Conservation (phyloP, 2,329 filamentous ascomycete genomes). For the Fusarium sp. region DNA sequence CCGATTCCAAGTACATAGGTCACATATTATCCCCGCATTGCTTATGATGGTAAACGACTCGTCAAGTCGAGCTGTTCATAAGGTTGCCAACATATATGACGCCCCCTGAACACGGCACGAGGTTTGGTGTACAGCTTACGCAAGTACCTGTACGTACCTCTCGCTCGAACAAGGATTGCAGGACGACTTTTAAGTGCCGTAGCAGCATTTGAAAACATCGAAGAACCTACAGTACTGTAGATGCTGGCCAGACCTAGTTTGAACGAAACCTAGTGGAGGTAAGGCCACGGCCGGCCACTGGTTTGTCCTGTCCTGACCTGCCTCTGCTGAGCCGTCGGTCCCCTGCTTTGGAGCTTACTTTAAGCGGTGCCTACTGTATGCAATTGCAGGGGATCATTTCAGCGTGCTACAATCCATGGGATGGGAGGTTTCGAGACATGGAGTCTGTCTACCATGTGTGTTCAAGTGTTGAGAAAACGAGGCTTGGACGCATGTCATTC, state of each 20-base stretch:
- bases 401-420: conserved; percentile 9
- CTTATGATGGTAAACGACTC: not conserved
- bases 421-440: conserved; percentile 23
- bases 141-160: not conserved
- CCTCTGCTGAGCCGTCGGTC: not conserved
- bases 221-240: conserved; percentile 9
- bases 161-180: not conserved
- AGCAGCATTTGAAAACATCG: conserved; percentile 3
- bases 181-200: conserved; percentile 1
- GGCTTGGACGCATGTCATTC: conserved; percentile 23
- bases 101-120: conserved; percentile 2
- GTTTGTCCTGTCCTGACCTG: conserved; percentile 9
- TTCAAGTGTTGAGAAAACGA: not conserved
- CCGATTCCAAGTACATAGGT: not conserved
- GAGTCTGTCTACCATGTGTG: conserved; percentile 11
- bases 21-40: not conserved
- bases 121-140: not conserved
- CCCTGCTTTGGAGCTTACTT: conserved; percentile 10
- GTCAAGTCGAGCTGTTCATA: not conserved
- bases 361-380: conserved; percentile 12
- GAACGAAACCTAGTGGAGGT: not conserved
- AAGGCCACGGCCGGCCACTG: conserved; percentile 5
- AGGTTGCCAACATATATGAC: not conserved
- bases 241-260: not conserved
- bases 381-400: conserved; percentile 23